Percentiles rank a stretch among this genome's conserved stretches.
Evolutionary conservation across 225 moss, liverwort and hornwort species (phyloP).

Genomic region (Physcomitrium patens): DNA sequence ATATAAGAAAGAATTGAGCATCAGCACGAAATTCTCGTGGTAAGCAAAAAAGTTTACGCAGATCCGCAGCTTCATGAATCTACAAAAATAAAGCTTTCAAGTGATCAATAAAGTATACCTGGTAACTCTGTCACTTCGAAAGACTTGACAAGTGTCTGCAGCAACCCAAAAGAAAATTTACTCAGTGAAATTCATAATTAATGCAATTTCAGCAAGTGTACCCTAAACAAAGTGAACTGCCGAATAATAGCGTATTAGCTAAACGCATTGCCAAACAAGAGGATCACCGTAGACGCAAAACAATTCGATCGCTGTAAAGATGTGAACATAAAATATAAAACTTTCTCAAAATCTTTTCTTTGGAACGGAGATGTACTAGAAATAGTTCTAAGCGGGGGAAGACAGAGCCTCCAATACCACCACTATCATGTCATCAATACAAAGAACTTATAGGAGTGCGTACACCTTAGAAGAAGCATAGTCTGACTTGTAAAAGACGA

Average conservation of each 20-base stretch:
- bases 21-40: constrained; percentile 12
- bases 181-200: background rate
- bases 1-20: constrained; percentile 1
- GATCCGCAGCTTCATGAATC: background rate
- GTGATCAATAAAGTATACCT: constrained; percentile 40
- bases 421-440: background rate
- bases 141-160: constrained; percentile 83
- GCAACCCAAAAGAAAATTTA: constrained; percentile 14
- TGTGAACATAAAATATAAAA: background rate
- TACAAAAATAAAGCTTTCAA: constrained; percentile 8
- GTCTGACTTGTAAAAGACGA: background rate
- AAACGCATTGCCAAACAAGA: constrained; percentile 1
- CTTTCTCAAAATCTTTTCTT: background rate
- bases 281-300: background rate
- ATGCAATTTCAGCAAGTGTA: constrained; percentile 2
- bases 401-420: background rate
- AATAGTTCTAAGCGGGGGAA: too few relatives aligned
- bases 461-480: background rate
- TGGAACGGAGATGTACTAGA: too few relatives aligned
- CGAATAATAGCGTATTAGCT: background rate
- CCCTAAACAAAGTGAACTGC: background rate
- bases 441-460: background rate
- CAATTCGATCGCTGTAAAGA: background rate
- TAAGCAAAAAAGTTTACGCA: constrained; percentile 1
- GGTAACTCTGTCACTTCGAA: constrained; percentile 92